Conservation (phyloP, 345 rosid species). For the Cochlearia excelsa region DNA sequence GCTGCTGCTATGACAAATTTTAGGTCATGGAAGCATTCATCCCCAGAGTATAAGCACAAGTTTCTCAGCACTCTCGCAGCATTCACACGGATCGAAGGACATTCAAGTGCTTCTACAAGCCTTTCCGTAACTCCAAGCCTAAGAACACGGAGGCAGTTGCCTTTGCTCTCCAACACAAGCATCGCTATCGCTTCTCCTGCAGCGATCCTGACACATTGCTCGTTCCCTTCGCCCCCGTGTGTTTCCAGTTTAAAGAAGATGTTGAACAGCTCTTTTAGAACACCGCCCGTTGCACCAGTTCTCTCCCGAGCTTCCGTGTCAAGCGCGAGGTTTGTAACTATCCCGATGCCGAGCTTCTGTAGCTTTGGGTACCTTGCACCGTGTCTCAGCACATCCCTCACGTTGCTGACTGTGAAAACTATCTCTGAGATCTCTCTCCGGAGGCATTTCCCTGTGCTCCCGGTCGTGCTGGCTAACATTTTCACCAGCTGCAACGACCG, state of each 20-base stretch:
- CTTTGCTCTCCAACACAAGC: conserved; percentile 73
- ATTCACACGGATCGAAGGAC: conserved; percentile 52
- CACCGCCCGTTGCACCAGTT: conserved; percentile 81
- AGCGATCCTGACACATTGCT: conserved; percentile 52
- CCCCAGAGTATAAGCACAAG: conserved; percentile 54
- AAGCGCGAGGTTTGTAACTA: conserved; percentile 63
- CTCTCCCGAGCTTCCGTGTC: conserved; percentile 73
- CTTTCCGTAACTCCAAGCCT: conserved; percentile 46
- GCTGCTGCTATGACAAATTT: conserved; percentile 56
- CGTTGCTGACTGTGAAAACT: conserved; percentile 79
- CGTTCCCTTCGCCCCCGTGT: conserved; percentile 34
- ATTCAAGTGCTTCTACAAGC: conserved; percentile 57
- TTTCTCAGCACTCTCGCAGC: conserved; percentile 78
- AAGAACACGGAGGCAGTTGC: conserved; percentile 64
- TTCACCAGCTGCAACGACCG: conserved; percentile 77
- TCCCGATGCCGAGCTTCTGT: conserved; percentile 70
- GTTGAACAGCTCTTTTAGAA: conserved; percentile 70
- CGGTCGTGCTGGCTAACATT: conserved; percentile 77
- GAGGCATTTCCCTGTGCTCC: conserved; percentile 66
- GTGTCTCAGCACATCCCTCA: conserved; percentile 64
- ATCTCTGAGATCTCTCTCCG: conserved; percentile 82
- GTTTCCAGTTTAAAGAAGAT: conserved; percentile 55
- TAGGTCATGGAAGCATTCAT: conserved; percentile 50
- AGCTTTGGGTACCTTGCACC: conserved; percentile 64
- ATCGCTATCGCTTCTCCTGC: conserved; percentile 92